Percentiles rank a stretch among this genome's conserved stretches.
These are phyloP conservation scores for Quercus bicolor DNA, from an alignment of 306 rosid species.

Conservation along the genomic window DNA sequence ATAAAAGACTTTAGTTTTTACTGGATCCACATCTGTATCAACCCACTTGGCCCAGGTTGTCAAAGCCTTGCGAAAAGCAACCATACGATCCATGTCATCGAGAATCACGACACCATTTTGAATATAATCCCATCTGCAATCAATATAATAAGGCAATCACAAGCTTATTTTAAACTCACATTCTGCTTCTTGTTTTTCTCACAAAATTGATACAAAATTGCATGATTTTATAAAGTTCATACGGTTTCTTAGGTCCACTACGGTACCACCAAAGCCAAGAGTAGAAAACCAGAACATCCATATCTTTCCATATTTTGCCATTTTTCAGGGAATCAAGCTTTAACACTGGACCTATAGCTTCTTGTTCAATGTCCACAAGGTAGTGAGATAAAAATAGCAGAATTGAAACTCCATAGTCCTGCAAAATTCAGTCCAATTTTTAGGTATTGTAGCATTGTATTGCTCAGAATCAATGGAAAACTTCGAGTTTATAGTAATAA, in stretches of 20 bases:
- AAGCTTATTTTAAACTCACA: neutral
- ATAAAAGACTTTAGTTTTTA: slow-evolving; percentile 48
- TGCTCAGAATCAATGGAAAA: too few species aligned
- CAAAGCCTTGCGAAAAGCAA: too few species aligned
- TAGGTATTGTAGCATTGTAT: too few species aligned
- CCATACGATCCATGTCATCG: too few species aligned
- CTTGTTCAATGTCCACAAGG: slow-evolving; percentile 63
- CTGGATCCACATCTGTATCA: slow-evolving; percentile 34
- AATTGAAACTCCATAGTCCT: slow-evolving; percentile 5
- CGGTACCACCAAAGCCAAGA: slow-evolving; percentile 89
- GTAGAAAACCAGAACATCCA: slow-evolving; percentile 46
- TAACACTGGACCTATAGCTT: slow-evolving; percentile 45
- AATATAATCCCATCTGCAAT: slow-evolving; percentile 32
- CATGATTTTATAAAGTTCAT: slow-evolving; percentile 16
- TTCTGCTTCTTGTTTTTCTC: neutral
- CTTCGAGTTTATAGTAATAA: too few species aligned
- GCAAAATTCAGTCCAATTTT: neutral
- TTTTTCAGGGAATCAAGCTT: slow-evolving; percentile 53
- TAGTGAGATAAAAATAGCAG: slow-evolving; percentile 22
- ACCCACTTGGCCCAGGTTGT: slow-evolving; percentile 52
- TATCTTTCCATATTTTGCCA: too few species aligned
- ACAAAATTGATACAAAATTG: neutral
- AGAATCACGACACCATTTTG: too few species aligned
- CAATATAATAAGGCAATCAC: neutral
- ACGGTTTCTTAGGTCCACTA: slow-evolving; percentile 58